Base-by-base conservation (phyloP, 192 early-diverging fungal genomes). In the Coemansia sp. region DNA sequence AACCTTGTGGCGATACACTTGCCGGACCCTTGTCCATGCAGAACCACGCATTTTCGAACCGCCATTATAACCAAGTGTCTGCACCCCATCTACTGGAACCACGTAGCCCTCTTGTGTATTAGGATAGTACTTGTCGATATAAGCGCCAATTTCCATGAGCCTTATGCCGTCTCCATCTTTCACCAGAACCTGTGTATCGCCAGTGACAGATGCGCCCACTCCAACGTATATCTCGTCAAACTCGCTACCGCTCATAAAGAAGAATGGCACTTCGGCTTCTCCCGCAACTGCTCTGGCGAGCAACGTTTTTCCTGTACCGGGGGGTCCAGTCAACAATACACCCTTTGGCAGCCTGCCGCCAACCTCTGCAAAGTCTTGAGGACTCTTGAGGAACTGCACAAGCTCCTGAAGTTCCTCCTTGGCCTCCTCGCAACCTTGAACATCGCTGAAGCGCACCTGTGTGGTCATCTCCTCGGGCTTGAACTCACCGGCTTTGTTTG, bases 161-260 rank as follows among this genome's bases (percentile, higher is more conserved):
- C 73, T 56, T 0, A 69, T 41, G 14, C 49, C 56, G 2, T 47
- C 54, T 10, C 12, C 26, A 28, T 80, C 78, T 41, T 54, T 67
- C 25, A 81, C 73, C 10, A 81, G 56, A 24, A 81, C 78, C n/a
- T 58, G 73, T 10, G 78, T 81, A 22, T 81, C 78, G 48, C 78
- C 78, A 16, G 78, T 81, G 23, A 81, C 78, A 5, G 78, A 81
- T 19, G 91, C 95, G 18, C 97, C 97, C 14, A 98, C 95, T 61
- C 96, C 96, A 22, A 99, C 96, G 71, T 97, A 99, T 71, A 98
- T 86, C 74, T 99, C 96, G 80, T 98, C 97, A 86, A 99, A 98
- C 82, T 99, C 97, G 67, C 86, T 88, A 31, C 96, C 97, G 58
- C 88, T 89, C 95, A 99, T 98, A 73, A 96, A 95, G 73, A 99